These are phyloP conservation scores for Pontederia crassipes DNA, from an alignment of 176 grass and related monocot genomes.

Conservation along the genomic window DNA sequence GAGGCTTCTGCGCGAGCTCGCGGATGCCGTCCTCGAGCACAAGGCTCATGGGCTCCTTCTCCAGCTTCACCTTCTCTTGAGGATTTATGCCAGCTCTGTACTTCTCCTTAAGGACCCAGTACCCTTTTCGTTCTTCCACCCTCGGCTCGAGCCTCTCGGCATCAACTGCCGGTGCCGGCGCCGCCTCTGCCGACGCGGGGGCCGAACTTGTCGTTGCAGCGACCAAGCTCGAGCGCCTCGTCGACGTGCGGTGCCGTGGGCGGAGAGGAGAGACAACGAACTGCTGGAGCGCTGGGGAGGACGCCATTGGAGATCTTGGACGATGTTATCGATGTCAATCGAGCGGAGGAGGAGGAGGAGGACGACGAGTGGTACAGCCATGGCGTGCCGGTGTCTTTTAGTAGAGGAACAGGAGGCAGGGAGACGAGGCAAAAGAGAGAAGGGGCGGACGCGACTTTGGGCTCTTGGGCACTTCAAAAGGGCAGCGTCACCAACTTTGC, in stretches of 20 bases:
- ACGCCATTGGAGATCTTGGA: slow-evolving; percentile 34
- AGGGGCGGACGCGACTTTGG: too few species aligned
- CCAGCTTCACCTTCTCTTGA: slow-evolving; percentile 89
- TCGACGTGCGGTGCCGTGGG: slow-evolving; percentile 1
- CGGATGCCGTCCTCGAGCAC: slow-evolving; percentile 67
- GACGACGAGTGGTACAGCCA: too few species aligned
- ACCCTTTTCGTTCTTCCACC: slow-evolving; percentile 50
- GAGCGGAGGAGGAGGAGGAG: too few species aligned
- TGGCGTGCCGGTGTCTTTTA: too few species aligned
- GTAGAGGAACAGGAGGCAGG: too few species aligned
- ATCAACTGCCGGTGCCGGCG: slow-evolving; percentile 9
- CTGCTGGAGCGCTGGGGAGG: slow-evolving; percentile 50
- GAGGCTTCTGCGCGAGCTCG: slow-evolving; percentile 46
- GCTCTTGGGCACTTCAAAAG: too few species aligned
- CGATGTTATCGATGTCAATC: too few species aligned
- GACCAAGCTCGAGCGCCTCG: neutral
- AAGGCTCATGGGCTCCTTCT: slow-evolving; percentile 74
- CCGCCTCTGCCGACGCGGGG: slow-evolving; percentile 13
- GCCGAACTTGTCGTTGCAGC: neutral
- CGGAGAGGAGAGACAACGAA: slow-evolving; percentile 37
- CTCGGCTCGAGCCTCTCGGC: slow-evolving; percentile 47
- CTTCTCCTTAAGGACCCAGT: slow-evolving; percentile 90
- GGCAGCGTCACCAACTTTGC: too few species aligned
- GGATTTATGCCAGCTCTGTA: slow-evolving; percentile 64
- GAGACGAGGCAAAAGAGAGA: too few species aligned